phyloP scores from a whole-genome alignment of 2,329 filamentous ascomycete species.

The Exophiala aquamarina region DNA sequence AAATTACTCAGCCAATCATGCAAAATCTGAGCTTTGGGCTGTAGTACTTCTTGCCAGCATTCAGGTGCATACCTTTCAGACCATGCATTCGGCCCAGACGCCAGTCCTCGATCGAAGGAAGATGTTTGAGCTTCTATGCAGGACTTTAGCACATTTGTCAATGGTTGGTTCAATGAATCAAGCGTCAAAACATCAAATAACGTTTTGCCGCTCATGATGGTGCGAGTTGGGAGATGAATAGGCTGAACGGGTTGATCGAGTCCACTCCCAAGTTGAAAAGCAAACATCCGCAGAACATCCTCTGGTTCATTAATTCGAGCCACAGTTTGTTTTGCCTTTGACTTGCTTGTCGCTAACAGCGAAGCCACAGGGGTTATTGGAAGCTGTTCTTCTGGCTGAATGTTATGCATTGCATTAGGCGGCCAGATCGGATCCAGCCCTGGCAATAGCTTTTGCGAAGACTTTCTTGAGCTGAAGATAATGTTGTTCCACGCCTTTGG shows the following conservation, averaged over 20 bases:
- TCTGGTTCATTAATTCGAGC: constrained; percentile 11
- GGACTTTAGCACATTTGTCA: constrained; percentile 35
- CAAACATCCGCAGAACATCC: constrained; percentile 17
- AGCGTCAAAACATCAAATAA: not conserved
- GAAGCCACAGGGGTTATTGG: no score
- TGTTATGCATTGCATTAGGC: constrained; percentile 18
- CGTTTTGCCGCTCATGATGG: constrained; percentile 17
- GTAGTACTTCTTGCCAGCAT: constrained; percentile 70
- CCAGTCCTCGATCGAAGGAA: constrained; percentile 76
- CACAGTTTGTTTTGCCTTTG: constrained; percentile 16
- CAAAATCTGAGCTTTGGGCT: constrained; percentile 72
- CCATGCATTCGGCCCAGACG: constrained; percentile 70
- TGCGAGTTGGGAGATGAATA: constrained; percentile 12
- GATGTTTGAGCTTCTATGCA: constrained; percentile 62
- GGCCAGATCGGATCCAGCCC: constrained; percentile 20
- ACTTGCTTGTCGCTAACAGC: not conserved
- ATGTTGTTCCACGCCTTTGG: constrained; percentile 27
- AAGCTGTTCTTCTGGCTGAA: constrained; percentile 5
- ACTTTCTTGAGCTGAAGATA: constrained; percentile 18
- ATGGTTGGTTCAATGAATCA: not conserved
- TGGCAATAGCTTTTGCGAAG: constrained; percentile 5
- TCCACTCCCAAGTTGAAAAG: not conserved
- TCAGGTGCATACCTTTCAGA: constrained; percentile 79
- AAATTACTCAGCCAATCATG: constrained; percentile 79
- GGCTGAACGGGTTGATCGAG: no score